phyloP scores from a whole-genome alignment of 305 asterid genomes.

The Withania somnifera region DNA sequence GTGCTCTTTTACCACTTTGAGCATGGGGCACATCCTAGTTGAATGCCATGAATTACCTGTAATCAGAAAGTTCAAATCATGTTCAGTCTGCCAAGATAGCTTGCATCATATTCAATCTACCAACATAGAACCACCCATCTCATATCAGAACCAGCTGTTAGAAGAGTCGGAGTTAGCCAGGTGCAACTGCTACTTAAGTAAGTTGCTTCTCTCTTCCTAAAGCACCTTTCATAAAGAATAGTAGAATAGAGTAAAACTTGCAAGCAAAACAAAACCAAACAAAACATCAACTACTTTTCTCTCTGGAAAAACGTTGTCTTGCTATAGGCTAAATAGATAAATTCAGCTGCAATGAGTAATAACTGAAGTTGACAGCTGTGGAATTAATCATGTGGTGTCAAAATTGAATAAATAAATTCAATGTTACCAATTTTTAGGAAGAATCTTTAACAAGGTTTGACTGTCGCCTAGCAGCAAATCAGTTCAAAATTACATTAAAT shows the following conservation, averaged over 20 bases:
- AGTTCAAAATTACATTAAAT: slow-evolving; percentile 18
- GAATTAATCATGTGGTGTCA: neutral
- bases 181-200: neutral
- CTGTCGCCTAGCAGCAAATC: slow-evolving; percentile 16
- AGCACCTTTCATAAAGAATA: neutral
- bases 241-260: neutral
- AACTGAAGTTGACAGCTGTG: neutral
- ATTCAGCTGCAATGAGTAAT: neutral
- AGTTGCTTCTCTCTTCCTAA: neutral
- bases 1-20: slow-evolving; percentile 57
- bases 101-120: slow-evolving; percentile 16
- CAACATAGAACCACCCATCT: slow-evolving; percentile 10
- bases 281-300: neutral
- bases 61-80: slow-evolving; percentile 46
- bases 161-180: neutral
- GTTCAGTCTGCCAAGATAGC: slow-evolving; percentile 28
- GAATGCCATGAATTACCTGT: slow-evolving; percentile 72
- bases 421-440: slow-evolving; percentile 3
- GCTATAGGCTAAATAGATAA: neutral
- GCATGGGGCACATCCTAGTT: slow-evolving; percentile 70
- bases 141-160: slow-evolving; percentile 8
- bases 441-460: slow-evolving; percentile 16
- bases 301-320: neutral
- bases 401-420: slow-evolving; percentile 9
- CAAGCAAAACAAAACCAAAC: neutral